These are phyloP conservation scores for Botrytis fragariae DNA, from an alignment of 2,329 filamentous ascomycete genomes.

Conservation along the genomic window DNA sequence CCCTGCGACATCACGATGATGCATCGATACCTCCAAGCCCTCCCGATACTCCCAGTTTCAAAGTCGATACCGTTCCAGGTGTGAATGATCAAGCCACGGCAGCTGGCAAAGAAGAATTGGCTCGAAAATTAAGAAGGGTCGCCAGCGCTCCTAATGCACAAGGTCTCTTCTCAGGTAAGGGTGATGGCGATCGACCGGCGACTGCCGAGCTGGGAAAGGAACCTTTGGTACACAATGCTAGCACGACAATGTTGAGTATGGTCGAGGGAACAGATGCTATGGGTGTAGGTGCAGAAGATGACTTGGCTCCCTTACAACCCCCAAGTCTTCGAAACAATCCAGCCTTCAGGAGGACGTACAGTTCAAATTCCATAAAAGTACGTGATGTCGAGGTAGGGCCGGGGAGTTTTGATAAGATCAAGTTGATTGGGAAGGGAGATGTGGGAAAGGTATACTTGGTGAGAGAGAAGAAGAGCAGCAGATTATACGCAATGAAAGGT, in stretches of 20 bases:
- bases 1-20: constrained; percentile 90
- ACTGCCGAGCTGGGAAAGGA: constrained; percentile 88
- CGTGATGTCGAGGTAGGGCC: constrained; percentile 95
- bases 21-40: constrained; percentile 90
- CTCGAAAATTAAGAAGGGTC: constrained; percentile 86
- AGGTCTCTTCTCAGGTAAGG: constrained; percentile 71
- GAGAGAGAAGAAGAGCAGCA: constrained; percentile 92
- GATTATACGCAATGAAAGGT: constrained; percentile 99
- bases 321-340: constrained; percentile 65
- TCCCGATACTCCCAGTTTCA: constrained; percentile 80
- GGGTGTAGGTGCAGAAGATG: constrained; percentile 47
- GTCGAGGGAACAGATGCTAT: constrained; percentile 43
- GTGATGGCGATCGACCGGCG: constrained; percentile 65
- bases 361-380: constrained; percentile 98
- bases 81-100: constrained; percentile 65
- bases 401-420: constrained; percentile 98
- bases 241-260: constrained; percentile 47
- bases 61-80: constrained; percentile 66
- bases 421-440: constrained; percentile 97
- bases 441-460: constrained; percentile 98
- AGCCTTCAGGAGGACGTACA: constrained; percentile 91
- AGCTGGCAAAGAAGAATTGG: constrained; percentile 86
- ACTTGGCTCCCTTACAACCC: constrained; percentile 61
- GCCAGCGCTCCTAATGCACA: constrained; percentile 97
- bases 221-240: constrained; percentile 61